These are phyloP conservation scores for Petunia hybrid DNA, from an alignment of 305 asterid genomes.

Conservation along the genomic window DNA sequence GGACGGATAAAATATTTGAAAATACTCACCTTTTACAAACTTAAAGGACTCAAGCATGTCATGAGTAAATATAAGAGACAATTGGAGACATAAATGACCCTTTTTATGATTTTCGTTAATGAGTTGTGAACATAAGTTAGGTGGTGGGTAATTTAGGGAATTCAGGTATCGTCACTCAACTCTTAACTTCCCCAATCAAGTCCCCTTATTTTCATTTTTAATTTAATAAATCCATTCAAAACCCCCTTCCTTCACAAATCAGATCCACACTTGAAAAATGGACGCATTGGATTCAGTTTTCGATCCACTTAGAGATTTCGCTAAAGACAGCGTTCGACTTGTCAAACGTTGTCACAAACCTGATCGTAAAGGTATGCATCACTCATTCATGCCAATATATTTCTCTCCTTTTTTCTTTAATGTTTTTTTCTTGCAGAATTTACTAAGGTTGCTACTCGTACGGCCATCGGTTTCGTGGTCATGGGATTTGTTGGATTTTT, in stretches of 20 bases:
- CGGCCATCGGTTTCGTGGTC: conserved; percentile 79
- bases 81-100: too few relatives aligned
- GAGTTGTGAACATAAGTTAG: too few relatives aligned
- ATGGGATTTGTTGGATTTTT: conserved; percentile 83
- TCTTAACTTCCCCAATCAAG: background rate
- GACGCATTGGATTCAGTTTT: conserved; percentile 79
- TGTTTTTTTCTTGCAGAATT: conserved; percentile 47
- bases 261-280: conserved; percentile 41
- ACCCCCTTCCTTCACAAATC: background rate
- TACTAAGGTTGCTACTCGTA: conserved; percentile 74
- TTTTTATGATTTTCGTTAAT: too few relatives aligned
- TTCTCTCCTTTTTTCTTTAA: background rate
- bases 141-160: background rate
- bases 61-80: too few relatives aligned
- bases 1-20: too few relatives aligned
- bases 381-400: background rate
- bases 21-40: too few relatives aligned
- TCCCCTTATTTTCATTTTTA: background rate
- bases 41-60: too few relatives aligned
- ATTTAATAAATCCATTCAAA: background rate
- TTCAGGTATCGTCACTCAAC: background rate
- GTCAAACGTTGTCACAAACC: conserved; percentile 95
- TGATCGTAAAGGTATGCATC: conserved; percentile 71
- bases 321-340: conserved; percentile 84
- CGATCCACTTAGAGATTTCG: conserved; percentile 85